phyloP scores from a whole-genome alignment of 176 grass and related monocot species.

The Cenchrus americanus region DNA sequence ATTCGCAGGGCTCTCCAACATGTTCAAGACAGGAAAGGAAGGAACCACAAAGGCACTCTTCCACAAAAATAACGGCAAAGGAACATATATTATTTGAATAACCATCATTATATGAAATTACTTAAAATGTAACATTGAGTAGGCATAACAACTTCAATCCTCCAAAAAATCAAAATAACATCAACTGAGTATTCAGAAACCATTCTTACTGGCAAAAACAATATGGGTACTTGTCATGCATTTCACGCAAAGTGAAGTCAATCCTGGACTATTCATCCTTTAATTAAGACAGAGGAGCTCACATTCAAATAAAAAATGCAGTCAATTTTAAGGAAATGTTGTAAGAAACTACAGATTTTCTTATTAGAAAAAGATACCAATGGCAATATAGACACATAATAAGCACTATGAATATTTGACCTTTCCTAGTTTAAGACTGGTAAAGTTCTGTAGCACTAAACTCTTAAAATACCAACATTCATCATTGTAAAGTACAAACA shows the following conservation, averaged over 20 bases:
- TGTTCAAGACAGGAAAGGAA: not conserved
- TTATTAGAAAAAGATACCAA: not conserved
- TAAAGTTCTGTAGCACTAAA: not conserved
- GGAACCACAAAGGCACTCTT: not conserved
- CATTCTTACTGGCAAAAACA: not conserved
- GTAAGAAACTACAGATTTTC: no score
- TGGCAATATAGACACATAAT: not conserved
- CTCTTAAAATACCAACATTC: slow-evolving; percentile 6
- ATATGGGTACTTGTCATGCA: not conserved
- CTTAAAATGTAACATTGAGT: slow-evolving; percentile 7
- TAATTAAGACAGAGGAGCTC: not conserved
- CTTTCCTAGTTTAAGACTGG: not conserved
- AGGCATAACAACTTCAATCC: not conserved
- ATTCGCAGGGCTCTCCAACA: no score
- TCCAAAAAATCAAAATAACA: not conserved
- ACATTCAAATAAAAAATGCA: not conserved
- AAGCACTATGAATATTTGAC: slow-evolving; percentile 7
- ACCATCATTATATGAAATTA: not conserved
- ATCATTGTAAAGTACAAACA: slow-evolving; percentile 11
- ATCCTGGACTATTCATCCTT: not conserved
- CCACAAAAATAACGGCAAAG: not conserved
- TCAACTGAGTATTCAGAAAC: not conserved
- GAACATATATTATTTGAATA: not conserved
- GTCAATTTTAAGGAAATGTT: not conserved
- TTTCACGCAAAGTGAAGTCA: not conserved